Percentiles rank a stretch among this genome's conserved stretches.
These are phyloP conservation scores for Aspergillus ochraceoroseus DNA, from an alignment of 2,329 filamentous ascomycete genomes.

Conservation along the genomic window DNA sequence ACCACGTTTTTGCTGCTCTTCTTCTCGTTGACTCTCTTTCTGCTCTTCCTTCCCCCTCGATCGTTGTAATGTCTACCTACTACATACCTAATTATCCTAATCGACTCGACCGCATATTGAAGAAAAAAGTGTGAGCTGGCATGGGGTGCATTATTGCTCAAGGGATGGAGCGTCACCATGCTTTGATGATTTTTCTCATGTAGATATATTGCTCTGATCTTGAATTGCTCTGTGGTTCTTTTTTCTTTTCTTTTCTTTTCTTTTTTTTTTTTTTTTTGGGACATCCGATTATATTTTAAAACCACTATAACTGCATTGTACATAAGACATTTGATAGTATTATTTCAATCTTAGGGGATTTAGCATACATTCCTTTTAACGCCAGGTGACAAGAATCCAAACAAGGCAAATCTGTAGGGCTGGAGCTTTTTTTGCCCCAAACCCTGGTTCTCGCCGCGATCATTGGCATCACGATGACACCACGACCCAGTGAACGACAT, in stretches of 20 bases:
- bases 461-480: conserved; percentile 11
- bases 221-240: too few species aligned
- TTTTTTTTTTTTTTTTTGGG: too few species aligned
- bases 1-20: background rate
- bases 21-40: background rate
- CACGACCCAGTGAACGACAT: background rate
- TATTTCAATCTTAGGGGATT: too few species aligned
- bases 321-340: too few species aligned
- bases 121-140: background rate
- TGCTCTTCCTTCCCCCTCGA: background rate
- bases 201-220: conserved; percentile 11
- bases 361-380: too few species aligned
- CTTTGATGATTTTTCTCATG: conserved; percentile 5
- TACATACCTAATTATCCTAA: conserved; percentile 8
- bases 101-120: background rate
- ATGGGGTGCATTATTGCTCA: background rate
- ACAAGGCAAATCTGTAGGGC: too few species aligned
- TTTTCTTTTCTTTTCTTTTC: too few species aligned
- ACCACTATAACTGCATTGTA: too few species aligned
- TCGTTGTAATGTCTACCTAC: conserved; percentile 6
- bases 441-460: too few species aligned
- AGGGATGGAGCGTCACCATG: background rate
- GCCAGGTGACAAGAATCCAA: too few species aligned
- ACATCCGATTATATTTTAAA: too few species aligned
- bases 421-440: too few species aligned